Base-by-base conservation (phyloP, 225 moss, liverwort and hornwort species). In the Straminergon stramineum region DNA sequence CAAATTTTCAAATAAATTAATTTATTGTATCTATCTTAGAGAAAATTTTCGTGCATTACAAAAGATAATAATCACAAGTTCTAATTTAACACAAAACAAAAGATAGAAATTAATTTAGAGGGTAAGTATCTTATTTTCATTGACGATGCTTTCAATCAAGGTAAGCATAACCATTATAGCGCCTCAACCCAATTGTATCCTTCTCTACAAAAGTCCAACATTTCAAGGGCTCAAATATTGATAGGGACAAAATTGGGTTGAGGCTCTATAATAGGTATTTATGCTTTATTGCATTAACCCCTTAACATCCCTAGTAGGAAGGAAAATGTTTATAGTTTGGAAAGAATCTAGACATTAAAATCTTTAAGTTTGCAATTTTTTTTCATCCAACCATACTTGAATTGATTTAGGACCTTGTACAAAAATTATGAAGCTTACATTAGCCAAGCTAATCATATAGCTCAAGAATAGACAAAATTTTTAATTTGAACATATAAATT, bases 1-100 rank as follows among this genome's bases (percentile, higher is more conserved):
- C 10, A 2, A 73, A 16, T 43, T 73, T 43, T 5, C 6, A 26
- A 17, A 71, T 71, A 15, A 41, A 8, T 41, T 71, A 15, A 48
- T 26, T 2, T 41, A 41, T 27, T 8, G 7, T 71, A 0, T 15
- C 5, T 71, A 15, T 71, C 10, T 43, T 9, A 5, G 6, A 27
- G 4, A 16, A 1, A 9, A 9, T 43, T 73, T 39, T 43, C 1
- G 9, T 43, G 0, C 1, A 0, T 3, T 27, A 27, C 4, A 3
- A 15, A 27, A 27, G 5, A 26, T 41, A 71, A 9, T 26, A 15
- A 71, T 41, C 0, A 41, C 41, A 41, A 71, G 1, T 71, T 41
- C 4, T 15, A 41, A 9, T 9, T 71, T 71, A 26, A 9, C 2
- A 71, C 9, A 5, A 41, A 41, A 71, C 4, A 70, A 39, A 23